Conservation (phyloP, 352 stramenopile species). For the Peronospora farinosa region DNA sequence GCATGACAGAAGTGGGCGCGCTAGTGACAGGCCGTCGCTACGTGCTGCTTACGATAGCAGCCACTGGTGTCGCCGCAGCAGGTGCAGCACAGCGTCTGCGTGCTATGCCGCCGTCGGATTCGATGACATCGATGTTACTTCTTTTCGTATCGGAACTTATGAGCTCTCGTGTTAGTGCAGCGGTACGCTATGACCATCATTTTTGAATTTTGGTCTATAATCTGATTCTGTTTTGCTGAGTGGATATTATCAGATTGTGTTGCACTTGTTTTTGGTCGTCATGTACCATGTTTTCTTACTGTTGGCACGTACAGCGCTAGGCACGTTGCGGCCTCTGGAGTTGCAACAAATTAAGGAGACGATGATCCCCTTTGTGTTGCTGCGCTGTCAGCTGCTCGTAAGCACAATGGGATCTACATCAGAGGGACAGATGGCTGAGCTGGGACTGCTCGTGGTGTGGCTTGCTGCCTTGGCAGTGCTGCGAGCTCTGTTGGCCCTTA, state of each 20-base stretch:
- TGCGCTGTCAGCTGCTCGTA: too few species aligned
- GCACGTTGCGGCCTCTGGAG: slow-evolving; percentile 37
- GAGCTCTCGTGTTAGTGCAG: slow-evolving; percentile 46
- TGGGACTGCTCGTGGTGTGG: too few species aligned
- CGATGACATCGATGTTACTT: slow-evolving; percentile 3
- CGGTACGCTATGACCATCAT: slow-evolving; percentile 36
- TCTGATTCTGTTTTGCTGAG: slow-evolving; percentile 4
- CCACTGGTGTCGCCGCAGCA: slow-evolving; percentile 47
- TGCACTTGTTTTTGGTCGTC: slow-evolving; percentile 63
- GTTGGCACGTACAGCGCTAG: slow-evolving; percentile 40
- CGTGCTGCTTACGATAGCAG: slow-evolving; percentile 52
- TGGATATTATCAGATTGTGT: slow-evolving; percentile 39
- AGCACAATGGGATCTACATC: slow-evolving; percentile 7
- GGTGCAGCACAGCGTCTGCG: slow-evolving; percentile 39
- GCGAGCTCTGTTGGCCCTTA: too few species aligned
- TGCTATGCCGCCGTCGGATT: slow-evolving; percentile 11
- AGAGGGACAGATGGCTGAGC: too few species aligned
- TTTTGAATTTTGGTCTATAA: background rate
- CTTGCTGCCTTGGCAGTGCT: too few species aligned
- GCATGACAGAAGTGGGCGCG: slow-evolving; percentile 25
- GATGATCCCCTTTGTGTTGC: too few species aligned
- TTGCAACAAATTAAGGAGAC: too few species aligned
- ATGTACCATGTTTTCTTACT: slow-evolving; percentile 63
- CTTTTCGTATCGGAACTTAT: slow-evolving; percentile 44
- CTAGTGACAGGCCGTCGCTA: slow-evolving; percentile 54